phyloP scores from a whole-genome alignment of 345 rosid genomes.

The Eucalyptus curtisii region DNA sequence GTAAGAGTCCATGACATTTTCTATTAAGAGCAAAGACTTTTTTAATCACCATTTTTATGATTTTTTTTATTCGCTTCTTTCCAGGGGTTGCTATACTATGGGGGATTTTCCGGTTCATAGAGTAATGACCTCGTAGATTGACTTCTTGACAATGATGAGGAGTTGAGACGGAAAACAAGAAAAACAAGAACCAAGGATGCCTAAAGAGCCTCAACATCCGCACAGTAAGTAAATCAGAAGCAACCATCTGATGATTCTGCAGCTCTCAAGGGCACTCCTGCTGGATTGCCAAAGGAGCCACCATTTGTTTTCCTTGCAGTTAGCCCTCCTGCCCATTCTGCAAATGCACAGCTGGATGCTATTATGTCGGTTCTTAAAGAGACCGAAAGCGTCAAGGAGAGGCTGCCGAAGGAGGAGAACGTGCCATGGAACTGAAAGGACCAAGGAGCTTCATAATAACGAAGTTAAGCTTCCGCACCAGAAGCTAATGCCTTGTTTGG shows the following conservation, averaged over 20 bases:
- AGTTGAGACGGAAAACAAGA: slow-evolving; percentile 50
- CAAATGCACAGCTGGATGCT: slow-evolving; percentile 47
- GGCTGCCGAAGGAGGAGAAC: slow-evolving; percentile 59
- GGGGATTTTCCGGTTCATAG: slow-evolving; percentile 62
- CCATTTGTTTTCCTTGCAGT: slow-evolving; percentile 45
- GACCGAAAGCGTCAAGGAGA: slow-evolving; percentile 52
- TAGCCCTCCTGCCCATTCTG: slow-evolving; percentile 15
- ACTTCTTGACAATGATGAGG: slow-evolving; percentile 33
- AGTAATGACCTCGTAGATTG: slow-evolving; percentile 52
- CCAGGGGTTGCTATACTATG: slow-evolving; percentile 9
- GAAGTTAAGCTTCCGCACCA: slow-evolving; percentile 39
- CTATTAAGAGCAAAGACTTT: not conserved
- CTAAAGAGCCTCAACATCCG: slow-evolving; percentile 10
- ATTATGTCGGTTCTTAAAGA: slow-evolving; percentile 53
- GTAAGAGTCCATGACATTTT: not conserved
- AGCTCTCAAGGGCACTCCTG: not conserved
- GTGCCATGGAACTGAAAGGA: slow-evolving; percentile 64
- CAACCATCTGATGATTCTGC: slow-evolving; percentile 23
- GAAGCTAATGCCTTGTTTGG: slow-evolving; percentile 71
- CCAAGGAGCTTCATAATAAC: slow-evolving; percentile 38
- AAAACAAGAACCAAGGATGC: slow-evolving; percentile 33
- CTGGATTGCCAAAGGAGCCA: slow-evolving; percentile 45
- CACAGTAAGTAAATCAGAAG: slow-evolving; percentile 27
- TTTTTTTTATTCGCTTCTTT: not conserved
- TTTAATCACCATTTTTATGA: not conserved